Evolutionary conservation across 345 rosid species (phyloP).

Genomic region (Luvunga scandens): DNA sequence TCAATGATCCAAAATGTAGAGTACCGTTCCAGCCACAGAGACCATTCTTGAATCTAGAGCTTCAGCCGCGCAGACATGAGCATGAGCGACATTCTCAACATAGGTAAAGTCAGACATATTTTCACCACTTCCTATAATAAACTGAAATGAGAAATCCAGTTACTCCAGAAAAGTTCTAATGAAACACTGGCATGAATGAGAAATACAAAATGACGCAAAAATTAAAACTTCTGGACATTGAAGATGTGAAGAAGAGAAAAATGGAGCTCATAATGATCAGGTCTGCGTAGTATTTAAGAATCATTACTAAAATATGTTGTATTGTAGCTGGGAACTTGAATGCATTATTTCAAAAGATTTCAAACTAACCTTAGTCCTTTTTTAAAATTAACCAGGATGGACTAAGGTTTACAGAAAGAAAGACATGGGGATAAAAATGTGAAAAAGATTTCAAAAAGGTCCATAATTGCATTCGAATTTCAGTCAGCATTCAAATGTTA

Average conservation of each 20-base stretch:
- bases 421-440: too few species aligned
- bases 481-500: background rate
- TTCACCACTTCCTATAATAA: conserved; percentile 77
- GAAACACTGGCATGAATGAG: background rate
- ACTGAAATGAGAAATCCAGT: conserved; percentile 62
- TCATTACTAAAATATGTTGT: background rate
- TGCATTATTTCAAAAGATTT: background rate
- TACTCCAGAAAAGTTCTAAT: conserved; percentile 20
- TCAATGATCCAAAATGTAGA: conserved; percentile 8
- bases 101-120: conserved; percentile 87
- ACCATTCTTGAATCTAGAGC: conserved; percentile 65
- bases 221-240: background rate
- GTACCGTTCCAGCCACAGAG: conserved; percentile 93
- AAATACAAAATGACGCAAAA: background rate
- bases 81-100: conserved; percentile 83
- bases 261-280: background rate
- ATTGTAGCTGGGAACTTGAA: background rate
- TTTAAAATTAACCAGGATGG: too few species aligned
- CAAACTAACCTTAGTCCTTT: too few species aligned
- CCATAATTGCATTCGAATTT: background rate
- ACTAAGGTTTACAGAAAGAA: background rate
- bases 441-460: background rate
- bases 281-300: background rate
- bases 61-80: conserved; percentile 75
- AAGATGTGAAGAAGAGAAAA: background rate